Percentiles rank a stretch among this genome's conserved stretches.
These are phyloP conservation scores for Chloromonas sp. DNA, from an alignment of 163 green algal species.

Conservation along the genomic window DNA sequence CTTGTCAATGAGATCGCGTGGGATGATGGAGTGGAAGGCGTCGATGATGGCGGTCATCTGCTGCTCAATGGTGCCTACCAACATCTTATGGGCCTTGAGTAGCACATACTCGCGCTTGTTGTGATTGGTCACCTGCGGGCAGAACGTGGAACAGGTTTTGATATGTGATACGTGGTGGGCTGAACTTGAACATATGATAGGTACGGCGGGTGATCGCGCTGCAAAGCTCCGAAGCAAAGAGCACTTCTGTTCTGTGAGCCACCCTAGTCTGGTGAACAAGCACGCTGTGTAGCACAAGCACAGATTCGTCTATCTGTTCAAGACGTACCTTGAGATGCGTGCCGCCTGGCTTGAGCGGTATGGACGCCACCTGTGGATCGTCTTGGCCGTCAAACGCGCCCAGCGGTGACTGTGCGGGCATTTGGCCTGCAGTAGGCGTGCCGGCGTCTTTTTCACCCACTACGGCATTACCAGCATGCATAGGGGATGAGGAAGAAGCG, in stretches of 20 bases:
- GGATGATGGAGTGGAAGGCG: slow-evolving; percentile 52
- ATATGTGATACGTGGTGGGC: too few species aligned
- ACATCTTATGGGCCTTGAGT: slow-evolving; percentile 55
- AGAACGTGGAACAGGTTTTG: too few species aligned
- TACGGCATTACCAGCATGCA: not conserved
- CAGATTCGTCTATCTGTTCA: too few species aligned
- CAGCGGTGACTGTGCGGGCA: slow-evolving; percentile 5
- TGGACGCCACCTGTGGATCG: slow-evolving; percentile 21
- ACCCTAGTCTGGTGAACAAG: too few species aligned
- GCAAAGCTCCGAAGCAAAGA: too few species aligned
- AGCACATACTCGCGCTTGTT: slow-evolving; percentile 64
- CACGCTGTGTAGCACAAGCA: too few species aligned
- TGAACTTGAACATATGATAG: too few species aligned
- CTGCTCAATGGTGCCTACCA: slow-evolving; percentile 48
- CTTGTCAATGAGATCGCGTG: slow-evolving; percentile 50
- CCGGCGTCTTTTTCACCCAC: not conserved
- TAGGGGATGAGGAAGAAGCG: too few species aligned
- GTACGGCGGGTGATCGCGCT: too few species aligned
- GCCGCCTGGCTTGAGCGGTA: slow-evolving; percentile 54
- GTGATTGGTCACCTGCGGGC: slow-evolving; percentile 37
- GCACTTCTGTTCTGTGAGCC: too few species aligned
- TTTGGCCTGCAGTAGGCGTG: slow-evolving; percentile 3
- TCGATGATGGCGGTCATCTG: slow-evolving; percentile 56
- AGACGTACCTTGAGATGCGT: slow-evolving; percentile 36
- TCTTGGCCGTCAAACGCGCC: slow-evolving; percentile 17